phyloP scores from a whole-genome alignment of 352 stramenopile genomes.

The Globisporangium uncinulatum region DNA sequence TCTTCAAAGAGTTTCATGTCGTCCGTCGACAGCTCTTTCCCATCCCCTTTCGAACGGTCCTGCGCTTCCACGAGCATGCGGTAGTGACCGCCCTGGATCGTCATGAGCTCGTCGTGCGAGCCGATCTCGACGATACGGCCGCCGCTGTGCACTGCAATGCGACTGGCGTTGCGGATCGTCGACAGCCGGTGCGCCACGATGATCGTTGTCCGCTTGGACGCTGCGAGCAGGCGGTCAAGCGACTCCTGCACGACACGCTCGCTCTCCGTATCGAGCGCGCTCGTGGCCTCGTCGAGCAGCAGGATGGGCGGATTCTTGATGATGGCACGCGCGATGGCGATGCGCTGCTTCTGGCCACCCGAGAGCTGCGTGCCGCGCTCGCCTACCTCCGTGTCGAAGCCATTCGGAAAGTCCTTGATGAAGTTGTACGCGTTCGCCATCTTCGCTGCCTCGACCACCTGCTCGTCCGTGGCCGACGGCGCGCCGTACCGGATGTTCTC shows the following conservation, averaged over 20 bases:
- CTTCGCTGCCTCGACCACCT: conserved; percentile 38
- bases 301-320: too few species aligned
- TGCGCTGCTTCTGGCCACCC: too few species aligned
- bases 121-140: conserved; percentile 90
- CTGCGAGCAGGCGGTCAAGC: conserved; percentile 29
- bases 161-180: conserved; percentile 84
- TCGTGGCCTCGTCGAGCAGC: too few species aligned
- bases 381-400: conserved; percentile 87
- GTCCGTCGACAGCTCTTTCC: too few species aligned
- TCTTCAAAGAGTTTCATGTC: too few species aligned
- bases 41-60: too few species aligned
- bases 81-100: too few species aligned
- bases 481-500: conserved; percentile 78
- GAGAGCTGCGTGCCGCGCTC: conserved; percentile 78
- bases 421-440: conserved; percentile 89
- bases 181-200: conserved; percentile 85
- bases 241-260: too few species aligned
- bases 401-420: conserved; percentile 84
- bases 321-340: too few species aligned
- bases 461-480: conserved; percentile 35
- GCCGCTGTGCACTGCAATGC: conserved; percentile 92
- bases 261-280: too few species aligned
- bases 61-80: too few species aligned
- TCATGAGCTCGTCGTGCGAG: conserved; percentile 70
- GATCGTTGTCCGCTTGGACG: conserved; percentile 39